Evolutionary conservation across 1,284 basidiomycete genomes (phyloP).

Genomic region (Ceratobasidium sp.): DNA sequence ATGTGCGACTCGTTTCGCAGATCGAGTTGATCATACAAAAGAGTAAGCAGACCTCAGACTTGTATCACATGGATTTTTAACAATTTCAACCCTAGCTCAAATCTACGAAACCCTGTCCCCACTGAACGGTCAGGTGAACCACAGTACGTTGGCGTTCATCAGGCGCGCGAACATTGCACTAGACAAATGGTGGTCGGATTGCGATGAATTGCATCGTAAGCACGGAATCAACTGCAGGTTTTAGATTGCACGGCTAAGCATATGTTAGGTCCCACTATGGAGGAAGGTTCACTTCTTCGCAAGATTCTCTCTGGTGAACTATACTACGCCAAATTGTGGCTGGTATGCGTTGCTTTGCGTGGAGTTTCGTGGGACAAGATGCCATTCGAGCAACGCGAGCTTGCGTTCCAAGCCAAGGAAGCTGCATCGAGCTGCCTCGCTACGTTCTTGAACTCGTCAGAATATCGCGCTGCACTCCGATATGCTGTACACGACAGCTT

Average conservation of each 20-base stretch:
- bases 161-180: slow-evolving; percentile 82
- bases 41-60: slow-evolving; percentile 57
- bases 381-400: slow-evolving; percentile 89
- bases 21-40: slow-evolving; percentile 92
- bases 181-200: slow-evolving; percentile 89
- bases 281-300: slow-evolving; percentile 81
- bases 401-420: slow-evolving; percentile 93
- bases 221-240: slow-evolving; percentile 33
- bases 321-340: slow-evolving; percentile 91
- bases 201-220: slow-evolving; percentile 80
- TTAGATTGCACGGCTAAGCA: neutral
- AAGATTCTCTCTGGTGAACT: slow-evolving; percentile 87
- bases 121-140: slow-evolving; percentile 84
- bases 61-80: neutral
- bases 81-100: slow-evolving; percentile 63
- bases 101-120: slow-evolving; percentile 89
- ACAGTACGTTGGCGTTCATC: slow-evolving; percentile 84
- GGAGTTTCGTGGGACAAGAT: slow-evolving; percentile 95
- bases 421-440: slow-evolving; percentile 84
- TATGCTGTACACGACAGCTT: slow-evolving; percentile 94
- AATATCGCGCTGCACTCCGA: slow-evolving; percentile 79
- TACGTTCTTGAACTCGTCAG: slow-evolving; percentile 77
- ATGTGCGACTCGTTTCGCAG: slow-evolving; percentile 84
- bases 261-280: slow-evolving; percentile 71
- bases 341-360: slow-evolving; percentile 88